These are phyloP conservation scores for Tephrocybe rancida DNA, from an alignment of 768 basidiomycete species.

Conservation along the genomic window DNA sequence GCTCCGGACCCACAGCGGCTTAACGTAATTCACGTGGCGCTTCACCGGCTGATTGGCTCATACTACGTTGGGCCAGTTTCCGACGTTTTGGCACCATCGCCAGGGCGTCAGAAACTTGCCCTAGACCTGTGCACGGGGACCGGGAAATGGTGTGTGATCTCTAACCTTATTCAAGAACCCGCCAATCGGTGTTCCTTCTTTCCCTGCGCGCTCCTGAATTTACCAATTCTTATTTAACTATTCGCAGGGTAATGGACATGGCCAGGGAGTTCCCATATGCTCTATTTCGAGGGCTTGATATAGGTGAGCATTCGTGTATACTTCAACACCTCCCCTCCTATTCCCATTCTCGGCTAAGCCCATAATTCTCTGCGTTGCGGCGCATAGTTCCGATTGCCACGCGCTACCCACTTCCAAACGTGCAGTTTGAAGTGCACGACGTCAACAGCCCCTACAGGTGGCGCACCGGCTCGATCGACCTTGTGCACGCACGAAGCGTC, in stretches of 20 bases:
- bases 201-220: constrained; percentile 5
- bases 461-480: constrained; percentile 56
- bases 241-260: constrained; percentile 73
- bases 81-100: constrained; percentile 45
- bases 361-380: neutral
- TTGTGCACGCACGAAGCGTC: constrained; percentile 66
- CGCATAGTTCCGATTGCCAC: constrained; percentile 71
- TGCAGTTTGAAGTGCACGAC: constrained; percentile 68
- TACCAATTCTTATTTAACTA: constrained; percentile 7
- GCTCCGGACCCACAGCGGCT: constrained; percentile 44
- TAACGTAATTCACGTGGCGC: constrained; percentile 48
- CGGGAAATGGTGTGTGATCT: constrained; percentile 62
- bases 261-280: constrained; percentile 64
- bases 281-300: constrained; percentile 72
- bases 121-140: constrained; percentile 81
- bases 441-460: constrained; percentile 56
- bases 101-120: constrained; percentile 48
- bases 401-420: constrained; percentile 59
- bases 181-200: constrained; percentile 4
- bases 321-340: constrained; percentile 12
- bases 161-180: constrained; percentile 20
- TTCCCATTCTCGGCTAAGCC: constrained; percentile 11
- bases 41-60: constrained; percentile 53
- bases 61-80: constrained; percentile 64
- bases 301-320: constrained; percentile 51